Conservation (phyloP, 1,284 basidiomycete genomes). For the Cryptococcus sp. region DNA sequence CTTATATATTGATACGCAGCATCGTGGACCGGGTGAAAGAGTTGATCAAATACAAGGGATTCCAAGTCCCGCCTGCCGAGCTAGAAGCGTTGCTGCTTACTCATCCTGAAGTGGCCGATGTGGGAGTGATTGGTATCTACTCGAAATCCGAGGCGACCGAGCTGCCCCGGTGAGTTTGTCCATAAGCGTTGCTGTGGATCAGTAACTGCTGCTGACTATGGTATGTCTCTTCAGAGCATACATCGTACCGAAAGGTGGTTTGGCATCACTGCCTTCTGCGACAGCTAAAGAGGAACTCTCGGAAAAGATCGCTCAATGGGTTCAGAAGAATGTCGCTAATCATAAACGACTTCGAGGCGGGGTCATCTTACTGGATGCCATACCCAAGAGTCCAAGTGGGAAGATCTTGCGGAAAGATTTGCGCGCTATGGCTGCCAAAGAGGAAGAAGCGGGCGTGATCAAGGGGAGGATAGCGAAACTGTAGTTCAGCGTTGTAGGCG, state of each 20-base stretch:
- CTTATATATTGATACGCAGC: constrained; percentile 13
- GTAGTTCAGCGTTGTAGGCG: constrained; percentile 10
- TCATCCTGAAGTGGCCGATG: constrained; percentile 70
- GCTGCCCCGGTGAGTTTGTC: constrained; percentile 62
- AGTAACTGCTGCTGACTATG: not conserved
- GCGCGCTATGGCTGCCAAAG: constrained; percentile 33
- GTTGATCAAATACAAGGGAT: constrained; percentile 71
- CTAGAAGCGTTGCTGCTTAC: constrained; percentile 71
- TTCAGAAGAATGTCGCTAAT: constrained; percentile 58
- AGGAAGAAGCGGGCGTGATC: constrained; percentile 21
- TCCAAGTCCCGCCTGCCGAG: constrained; percentile 74
- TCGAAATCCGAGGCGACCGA: constrained; percentile 68
- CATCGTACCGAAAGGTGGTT: constrained; percentile 38
- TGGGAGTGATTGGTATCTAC: constrained; percentile 70
- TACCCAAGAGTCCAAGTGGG: constrained; percentile 55
- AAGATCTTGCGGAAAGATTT: constrained; percentile 50
- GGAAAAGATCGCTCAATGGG: constrained; percentile 63
- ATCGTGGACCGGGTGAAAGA: constrained; percentile 65
- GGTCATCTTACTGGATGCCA: constrained; percentile 52
- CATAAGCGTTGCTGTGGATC: not conserved
- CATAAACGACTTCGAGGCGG: constrained; percentile 57
- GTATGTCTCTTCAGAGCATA: constrained; percentile 4
- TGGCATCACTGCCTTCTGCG: constrained; percentile 46
- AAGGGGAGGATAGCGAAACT: constrained; percentile 19
- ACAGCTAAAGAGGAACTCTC: constrained; percentile 56